Percentiles rank a stretch among this genome's conserved stretches.
Conservation (phyloP, 2,329 filamentous ascomycete genomes). For the Cryoendolithus antarcticus region DNA sequence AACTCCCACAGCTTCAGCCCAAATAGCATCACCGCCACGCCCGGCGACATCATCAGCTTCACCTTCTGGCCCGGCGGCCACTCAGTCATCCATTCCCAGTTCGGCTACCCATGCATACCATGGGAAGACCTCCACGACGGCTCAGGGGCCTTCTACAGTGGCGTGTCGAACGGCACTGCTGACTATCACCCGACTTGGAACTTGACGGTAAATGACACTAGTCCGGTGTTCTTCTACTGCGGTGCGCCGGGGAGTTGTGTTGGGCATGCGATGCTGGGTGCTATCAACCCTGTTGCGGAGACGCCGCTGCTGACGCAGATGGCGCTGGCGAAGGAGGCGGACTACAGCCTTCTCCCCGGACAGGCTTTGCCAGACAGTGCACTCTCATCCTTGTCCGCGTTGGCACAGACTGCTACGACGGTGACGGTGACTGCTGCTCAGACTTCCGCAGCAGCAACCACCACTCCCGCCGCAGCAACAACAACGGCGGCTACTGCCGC, state of each 20-base stretch:
- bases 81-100: slow-evolving; percentile 30
- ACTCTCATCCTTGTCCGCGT: slow-evolving; percentile 10
- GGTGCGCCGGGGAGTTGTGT: slow-evolving; percentile 54
- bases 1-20: slow-evolving; percentile 26
- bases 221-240: slow-evolving; percentile 59
- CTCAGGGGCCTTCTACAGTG: slow-evolving; percentile 13
- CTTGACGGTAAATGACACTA: slow-evolving; percentile 44
- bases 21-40: slow-evolving; percentile 24
- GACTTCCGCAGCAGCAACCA: slow-evolving; percentile 8
- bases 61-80: slow-evolving; percentile 31
- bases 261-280: slow-evolving; percentile 58
- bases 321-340: slow-evolving; percentile 14
- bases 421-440: slow-evolving; percentile 8
- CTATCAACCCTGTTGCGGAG: slow-evolving; percentile 49
- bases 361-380: slow-evolving; percentile 28
- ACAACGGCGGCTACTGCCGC: slow-evolving; percentile 5
- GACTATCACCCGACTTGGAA: slow-evolving; percentile 15
- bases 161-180: slow-evolving; percentile 1
- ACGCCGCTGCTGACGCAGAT: slow-evolving; percentile 18
- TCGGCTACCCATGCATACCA: slow-evolving; percentile 30
- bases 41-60: slow-evolving; percentile 31
- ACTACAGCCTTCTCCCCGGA: slow-evolving; percentile 26
- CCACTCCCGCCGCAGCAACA: slow-evolving; percentile 7
- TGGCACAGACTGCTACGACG: slow-evolving; percentile 13
- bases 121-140: slow-evolving; percentile 13